These are phyloP conservation scores for Tylopilus sp. DNA, from an alignment of 1,284 basidiomycete species.

Conservation along the genomic window DNA sequence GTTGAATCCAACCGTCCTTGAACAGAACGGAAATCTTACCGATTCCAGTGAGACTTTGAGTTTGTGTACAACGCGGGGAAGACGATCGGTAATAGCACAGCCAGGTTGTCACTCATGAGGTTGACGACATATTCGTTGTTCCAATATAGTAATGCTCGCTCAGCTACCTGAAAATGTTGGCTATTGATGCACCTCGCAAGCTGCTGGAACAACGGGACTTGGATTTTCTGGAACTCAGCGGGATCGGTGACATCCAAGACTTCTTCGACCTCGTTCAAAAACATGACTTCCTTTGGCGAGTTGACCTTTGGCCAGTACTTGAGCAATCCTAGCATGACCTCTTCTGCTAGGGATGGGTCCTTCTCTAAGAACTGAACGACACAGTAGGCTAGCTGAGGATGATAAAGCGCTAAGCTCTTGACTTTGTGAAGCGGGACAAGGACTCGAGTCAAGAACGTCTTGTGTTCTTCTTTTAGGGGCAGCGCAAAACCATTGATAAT, in stretches of 20 bases:
- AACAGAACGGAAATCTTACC: constrained; percentile 51
- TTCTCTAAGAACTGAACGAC: constrained; percentile 99
- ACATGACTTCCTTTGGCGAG: constrained; percentile 99
- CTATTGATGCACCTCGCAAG: constrained; percentile 97
- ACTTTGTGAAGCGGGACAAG: constrained; percentile 98
- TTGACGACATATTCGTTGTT: constrained; percentile 99
- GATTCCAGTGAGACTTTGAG: constrained; percentile 98
- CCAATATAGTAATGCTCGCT: constrained; percentile 93
- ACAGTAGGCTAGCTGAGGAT: constrained; percentile 98
- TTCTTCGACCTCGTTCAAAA: constrained; percentile 99
- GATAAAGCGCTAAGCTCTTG: constrained; percentile 94
- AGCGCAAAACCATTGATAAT: constrained; percentile 99
- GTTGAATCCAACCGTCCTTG: constrained; percentile 4
- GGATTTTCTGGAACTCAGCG: constrained; percentile 94
- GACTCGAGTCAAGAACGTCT: constrained; percentile 95
- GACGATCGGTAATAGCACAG: constrained; percentile 89
- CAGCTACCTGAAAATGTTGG: constrained; percentile 99
- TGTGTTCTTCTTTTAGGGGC: constrained; percentile 99
- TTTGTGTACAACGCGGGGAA: constrained; percentile 98
- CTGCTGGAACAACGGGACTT: constrained; percentile 91
- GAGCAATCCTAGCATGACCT: constrained; percentile 92
- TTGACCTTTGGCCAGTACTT: constrained; percentile 99
- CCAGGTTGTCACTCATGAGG: constrained; percentile 96
- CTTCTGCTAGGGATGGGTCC: constrained; percentile 88
- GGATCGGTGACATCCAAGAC: constrained; percentile 98